Percentiles rank a stretch among this genome's conserved stretches.
Conservation (phyloP, 768 basidiomycete species). For the Crassisporium funariophilum region DNA sequence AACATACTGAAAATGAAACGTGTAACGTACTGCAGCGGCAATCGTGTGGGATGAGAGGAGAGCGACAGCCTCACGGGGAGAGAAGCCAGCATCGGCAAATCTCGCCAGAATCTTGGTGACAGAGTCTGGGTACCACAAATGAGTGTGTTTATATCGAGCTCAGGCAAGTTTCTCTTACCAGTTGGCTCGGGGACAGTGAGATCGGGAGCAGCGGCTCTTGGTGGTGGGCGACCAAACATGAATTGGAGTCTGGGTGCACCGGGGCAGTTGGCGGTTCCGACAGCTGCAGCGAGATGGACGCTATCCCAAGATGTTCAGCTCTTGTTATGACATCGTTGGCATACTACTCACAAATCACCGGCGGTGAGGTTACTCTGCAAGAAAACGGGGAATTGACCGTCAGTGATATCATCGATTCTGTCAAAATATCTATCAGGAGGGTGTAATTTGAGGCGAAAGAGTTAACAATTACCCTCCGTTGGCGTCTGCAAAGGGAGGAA, state of each 20-base stretch:
- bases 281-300: constrained; percentile 26
- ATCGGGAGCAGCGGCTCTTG: no score
- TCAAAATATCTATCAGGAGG: not conserved
- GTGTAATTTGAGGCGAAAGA: no score
- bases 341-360: constrained; percentile 23
- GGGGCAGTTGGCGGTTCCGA: no score
- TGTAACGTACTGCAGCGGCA: constrained; percentile 18
- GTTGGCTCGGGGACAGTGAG: no score
- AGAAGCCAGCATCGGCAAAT: constrained; percentile 30
- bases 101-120: constrained; percentile 25
- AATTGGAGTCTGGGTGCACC: no score
- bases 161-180: constrained; percentile 24
- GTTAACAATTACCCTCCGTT: constrained; percentile 11
- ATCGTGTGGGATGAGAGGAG: constrained; percentile 24
- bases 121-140: constrained; percentile 16
- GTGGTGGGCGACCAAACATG: no score
- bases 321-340: not conserved
- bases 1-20: not conserved
- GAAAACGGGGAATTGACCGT: constrained; percentile 15
- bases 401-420: constrained; percentile 11
- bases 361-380: constrained; percentile 7
- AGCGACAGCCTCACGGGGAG: constrained; percentile 21
- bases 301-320: constrained; percentile 1
- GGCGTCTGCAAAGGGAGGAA: constrained; percentile 5
- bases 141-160: not conserved